Evolutionary conservation across 176 grass and related monocot genomes (phyloP).

Genomic region (Lolium rigidum): DNA sequence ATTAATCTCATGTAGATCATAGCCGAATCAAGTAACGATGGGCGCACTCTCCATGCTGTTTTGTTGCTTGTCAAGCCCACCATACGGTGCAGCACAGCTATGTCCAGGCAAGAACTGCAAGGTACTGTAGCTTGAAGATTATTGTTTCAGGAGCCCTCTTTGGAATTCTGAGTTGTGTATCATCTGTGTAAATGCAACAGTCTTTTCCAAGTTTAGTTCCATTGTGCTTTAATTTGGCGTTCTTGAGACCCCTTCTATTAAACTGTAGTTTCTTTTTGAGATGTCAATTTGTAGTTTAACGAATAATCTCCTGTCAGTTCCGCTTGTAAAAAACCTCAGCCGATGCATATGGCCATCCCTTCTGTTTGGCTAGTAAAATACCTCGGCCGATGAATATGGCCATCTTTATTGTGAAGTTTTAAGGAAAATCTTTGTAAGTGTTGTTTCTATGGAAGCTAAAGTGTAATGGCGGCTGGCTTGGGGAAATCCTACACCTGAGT

Average conservation of each 20-base stretch:
- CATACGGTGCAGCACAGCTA: not conserved
- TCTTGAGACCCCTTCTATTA: not conserved
- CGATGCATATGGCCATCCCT: no score
- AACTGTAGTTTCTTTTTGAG: not conserved
- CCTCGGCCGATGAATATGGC: no score
- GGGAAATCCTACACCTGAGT: no score
- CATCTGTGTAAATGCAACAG: constrained; percentile 8
- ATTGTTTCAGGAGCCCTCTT: constrained; percentile 15
- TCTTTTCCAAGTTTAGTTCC: constrained; percentile 7
- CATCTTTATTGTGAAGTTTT: no score
- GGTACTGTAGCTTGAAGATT: not conserved
- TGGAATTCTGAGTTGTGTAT: constrained; percentile 12
- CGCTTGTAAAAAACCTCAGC: not conserved
- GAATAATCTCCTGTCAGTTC: not conserved
- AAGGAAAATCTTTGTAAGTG: no score
- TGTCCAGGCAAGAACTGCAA: constrained; percentile 11
- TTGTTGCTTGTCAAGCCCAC: not conserved
- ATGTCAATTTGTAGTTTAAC: not conserved
- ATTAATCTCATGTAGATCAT: constrained; percentile 23
- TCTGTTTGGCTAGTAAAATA: no score
- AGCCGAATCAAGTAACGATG: constrained; percentile 20
- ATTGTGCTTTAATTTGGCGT: not conserved
- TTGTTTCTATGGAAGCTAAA: no score
- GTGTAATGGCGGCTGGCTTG: no score
- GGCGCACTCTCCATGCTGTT: constrained; percentile 24